These are phyloP conservation scores for Glaciozyma martinii DNA, from an alignment of 768 basidiomycete species.

Conservation along the genomic window DNA sequence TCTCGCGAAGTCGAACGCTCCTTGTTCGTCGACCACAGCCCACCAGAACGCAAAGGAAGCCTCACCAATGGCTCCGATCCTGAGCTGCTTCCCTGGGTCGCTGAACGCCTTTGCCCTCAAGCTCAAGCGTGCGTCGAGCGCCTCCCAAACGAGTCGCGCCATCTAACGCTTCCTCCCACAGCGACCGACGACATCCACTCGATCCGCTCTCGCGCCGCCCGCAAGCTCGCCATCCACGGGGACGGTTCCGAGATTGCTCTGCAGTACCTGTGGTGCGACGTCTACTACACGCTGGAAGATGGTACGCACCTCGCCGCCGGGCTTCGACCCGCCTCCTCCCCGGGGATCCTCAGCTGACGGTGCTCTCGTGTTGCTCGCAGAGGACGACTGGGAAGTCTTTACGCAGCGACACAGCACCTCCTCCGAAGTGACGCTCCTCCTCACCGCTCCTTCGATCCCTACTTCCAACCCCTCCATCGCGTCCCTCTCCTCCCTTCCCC, in stretches of 20 bases:
- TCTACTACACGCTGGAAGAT: conserved; percentile 35
- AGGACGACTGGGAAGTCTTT: conserved; percentile 35
- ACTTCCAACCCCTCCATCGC: conserved; percentile 31
- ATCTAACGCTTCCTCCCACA: background rate
- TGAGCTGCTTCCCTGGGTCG: conserved; percentile 20
- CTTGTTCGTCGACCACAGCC: too few relatives aligned
- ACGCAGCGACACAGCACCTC: conserved; percentile 5
- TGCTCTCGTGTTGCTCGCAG: conserved; percentile 6
- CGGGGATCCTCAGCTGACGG: background rate
- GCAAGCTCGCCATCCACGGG: conserved; percentile 28
- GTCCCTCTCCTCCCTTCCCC: conserved; percentile 25
- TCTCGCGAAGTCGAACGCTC: too few relatives aligned
- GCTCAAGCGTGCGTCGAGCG: conserved; percentile 23
- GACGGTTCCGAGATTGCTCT: conserved; percentile 14
- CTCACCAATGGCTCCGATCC: conserved; percentile 1
- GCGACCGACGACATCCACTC: conserved; percentile 19
- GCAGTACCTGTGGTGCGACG: conserved; percentile 33
- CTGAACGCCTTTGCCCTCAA: conserved; percentile 34
- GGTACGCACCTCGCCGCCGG: conserved; percentile 17
- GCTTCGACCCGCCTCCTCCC: background rate
- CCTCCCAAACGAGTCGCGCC: background rate
- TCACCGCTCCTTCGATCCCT: conserved; percentile 27
- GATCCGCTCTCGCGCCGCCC: conserved; percentile 16
- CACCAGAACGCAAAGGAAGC: too few relatives aligned
- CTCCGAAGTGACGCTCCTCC: conserved; percentile 23